These are phyloP conservation scores for Aquilaria yunnanensis DNA, from an alignment of 345 rosid genomes.

Conservation along the genomic window DNA sequence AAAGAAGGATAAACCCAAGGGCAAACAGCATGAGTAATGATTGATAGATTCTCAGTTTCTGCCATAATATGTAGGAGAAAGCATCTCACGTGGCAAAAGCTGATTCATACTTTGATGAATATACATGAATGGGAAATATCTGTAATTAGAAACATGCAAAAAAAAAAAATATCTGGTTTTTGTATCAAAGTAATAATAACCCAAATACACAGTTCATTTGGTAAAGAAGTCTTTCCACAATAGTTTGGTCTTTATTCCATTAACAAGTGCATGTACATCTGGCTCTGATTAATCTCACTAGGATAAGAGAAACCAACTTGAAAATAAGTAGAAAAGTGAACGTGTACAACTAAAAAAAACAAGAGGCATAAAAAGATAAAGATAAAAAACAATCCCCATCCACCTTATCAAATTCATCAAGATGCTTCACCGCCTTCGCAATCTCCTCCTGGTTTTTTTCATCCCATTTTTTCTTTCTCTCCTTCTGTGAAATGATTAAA, in stretches of 20 bases:
- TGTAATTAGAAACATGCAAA: neutral
- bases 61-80: no score
- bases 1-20: no score
- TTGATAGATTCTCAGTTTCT: no score
- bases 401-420: constrained; percentile 82
- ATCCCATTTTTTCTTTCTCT: constrained; percentile 84
- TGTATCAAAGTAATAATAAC: neutral
- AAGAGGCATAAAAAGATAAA: neutral
- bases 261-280: no score
- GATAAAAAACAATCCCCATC: constrained; percentile 17
- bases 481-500: constrained; percentile 38
- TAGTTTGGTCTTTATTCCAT: no score
- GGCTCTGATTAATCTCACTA: neutral
- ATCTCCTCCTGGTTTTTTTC: constrained; percentile 83
- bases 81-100: no score
- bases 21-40: no score
- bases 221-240: no score
- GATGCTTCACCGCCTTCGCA: constrained; percentile 67
- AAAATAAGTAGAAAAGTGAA: constrained; percentile 1
- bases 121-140: no score
- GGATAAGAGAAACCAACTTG: neutral
- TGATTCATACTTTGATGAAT: no score
- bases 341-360: neutral
- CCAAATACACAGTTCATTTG: no score
- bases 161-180: neutral